Conservation (phyloP, 176 grass and related monocot species). For the Zoysia pacifica region DNA sequence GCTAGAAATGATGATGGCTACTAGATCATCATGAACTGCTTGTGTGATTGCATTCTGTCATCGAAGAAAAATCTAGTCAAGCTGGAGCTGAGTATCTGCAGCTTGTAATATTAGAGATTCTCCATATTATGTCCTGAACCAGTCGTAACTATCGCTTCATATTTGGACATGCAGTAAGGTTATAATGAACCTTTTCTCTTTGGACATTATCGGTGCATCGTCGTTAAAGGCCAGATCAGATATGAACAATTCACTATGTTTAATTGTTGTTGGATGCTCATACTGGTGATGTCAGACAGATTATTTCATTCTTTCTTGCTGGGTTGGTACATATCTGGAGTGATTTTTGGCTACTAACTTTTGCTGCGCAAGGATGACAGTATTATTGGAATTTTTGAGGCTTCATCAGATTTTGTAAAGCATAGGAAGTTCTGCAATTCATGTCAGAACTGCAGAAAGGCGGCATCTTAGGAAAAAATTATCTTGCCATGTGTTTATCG, state of each 20-base stretch:
- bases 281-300: background rate
- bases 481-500: too few relatives aligned
- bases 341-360: background rate
- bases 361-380: background rate
- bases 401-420: too few relatives aligned
- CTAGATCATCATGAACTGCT: constrained; percentile 30
- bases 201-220: background rate
- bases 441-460: too few relatives aligned
- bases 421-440: too few relatives aligned
- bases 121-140: constrained; percentile 24
- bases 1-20: constrained; percentile 49
- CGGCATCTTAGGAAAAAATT: too few relatives aligned
- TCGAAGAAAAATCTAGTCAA: constrained; percentile 21
- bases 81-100: constrained; percentile 13
- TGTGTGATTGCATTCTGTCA: background rate
- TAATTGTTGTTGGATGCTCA: background rate
- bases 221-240: background rate
- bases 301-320: constrained; percentile 11
- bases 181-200: background rate
- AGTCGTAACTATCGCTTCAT: constrained; percentile 12
- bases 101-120: constrained; percentile 37
- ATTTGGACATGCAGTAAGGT: background rate
- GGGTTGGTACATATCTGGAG: background rate
- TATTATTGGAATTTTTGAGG: background rate
- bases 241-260: constrained; percentile 16